A percentile compares a stretch with the other conserved stretches of the same genome.
phyloP scores from a whole-genome alignment of 169 alveolate species.

The Plasmodium cynomolgi region DNA sequence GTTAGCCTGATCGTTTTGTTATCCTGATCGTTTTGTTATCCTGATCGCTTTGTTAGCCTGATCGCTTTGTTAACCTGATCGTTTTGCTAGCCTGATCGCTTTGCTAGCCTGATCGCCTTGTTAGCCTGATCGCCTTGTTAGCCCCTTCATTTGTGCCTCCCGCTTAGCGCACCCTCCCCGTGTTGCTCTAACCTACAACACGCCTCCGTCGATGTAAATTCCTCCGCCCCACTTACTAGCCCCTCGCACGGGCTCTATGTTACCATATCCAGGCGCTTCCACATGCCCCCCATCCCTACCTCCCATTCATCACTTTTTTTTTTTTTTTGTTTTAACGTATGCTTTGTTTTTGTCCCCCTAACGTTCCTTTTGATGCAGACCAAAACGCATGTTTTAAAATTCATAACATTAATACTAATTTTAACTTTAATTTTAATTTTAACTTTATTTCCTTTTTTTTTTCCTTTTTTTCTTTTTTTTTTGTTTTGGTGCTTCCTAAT shows the following conservation, averaged over 20 bases:
- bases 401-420: not conserved
- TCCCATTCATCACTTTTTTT: not conserved
- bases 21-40: no score
- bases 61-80: not conserved
- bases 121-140: not conserved
- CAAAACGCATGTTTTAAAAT: not conserved
- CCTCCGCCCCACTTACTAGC: not conserved
- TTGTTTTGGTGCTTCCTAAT: not conserved
- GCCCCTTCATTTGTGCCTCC: not conserved
- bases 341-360: not conserved
- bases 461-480: not conserved
- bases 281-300: not conserved
- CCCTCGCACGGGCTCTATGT: not conserved
- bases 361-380: not conserved
- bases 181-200: slow-evolving; percentile 1
- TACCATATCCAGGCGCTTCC: not conserved
- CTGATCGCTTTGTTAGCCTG: not conserved
- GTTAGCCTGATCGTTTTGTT: not conserved
- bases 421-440: not conserved
- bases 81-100: not conserved
- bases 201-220: not conserved
- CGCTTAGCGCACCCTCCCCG: not conserved
- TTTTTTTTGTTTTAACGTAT: not conserved
- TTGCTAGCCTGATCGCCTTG: not conserved
- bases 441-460: not conserved